Evolutionary conservation across 768 basidiomycete genomes (phyloP).

Genomic region (Arthromyces matolae): DNA sequence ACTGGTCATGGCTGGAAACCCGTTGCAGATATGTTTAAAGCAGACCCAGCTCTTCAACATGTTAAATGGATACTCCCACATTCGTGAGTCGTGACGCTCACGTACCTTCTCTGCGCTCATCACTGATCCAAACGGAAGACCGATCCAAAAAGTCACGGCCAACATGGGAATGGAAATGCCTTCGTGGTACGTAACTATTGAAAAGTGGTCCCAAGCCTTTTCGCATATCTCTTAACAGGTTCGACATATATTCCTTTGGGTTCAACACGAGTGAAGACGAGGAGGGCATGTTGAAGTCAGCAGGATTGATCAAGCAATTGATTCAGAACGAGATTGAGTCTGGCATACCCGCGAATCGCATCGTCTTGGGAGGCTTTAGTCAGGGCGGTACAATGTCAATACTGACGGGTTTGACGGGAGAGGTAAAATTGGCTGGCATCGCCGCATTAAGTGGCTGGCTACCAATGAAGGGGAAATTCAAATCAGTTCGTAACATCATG

Average conservation of each 20-base stretch:
- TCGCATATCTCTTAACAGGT: conserved; percentile 44
- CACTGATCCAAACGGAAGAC: conserved; percentile 31
- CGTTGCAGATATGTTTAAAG: conserved; percentile 64
- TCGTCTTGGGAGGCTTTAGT: conserved; percentile 86
- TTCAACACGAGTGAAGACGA: conserved; percentile 69
- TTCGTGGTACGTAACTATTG: conserved; percentile 51
- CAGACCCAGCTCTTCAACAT: conserved; percentile 54
- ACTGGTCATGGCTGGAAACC: conserved; percentile 74
- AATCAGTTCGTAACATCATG: conserved; percentile 42
- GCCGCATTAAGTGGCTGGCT: conserved; percentile 78
- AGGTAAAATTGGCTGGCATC: conserved; percentile 68
- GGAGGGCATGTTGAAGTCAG: conserved; percentile 65
- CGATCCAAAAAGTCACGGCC: conserved; percentile 60
- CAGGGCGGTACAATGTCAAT: conserved; percentile 81
- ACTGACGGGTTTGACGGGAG: conserved; percentile 66
- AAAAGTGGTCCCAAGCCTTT: neutral
- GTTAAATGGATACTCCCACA: conserved; percentile 91
- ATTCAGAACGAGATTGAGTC: conserved; percentile 72
- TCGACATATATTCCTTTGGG: conserved; percentile 70
- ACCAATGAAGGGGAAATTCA: conserved; percentile 61
- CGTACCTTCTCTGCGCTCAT: neutral
- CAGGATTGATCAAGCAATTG: conserved; percentile 57
- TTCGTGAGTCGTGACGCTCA: conserved; percentile 45
- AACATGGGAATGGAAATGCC: conserved; percentile 75
- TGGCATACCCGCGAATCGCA: conserved; percentile 64